Conservation (phyloP, 139 green algal species). For the Micractinium sp. region DNA sequence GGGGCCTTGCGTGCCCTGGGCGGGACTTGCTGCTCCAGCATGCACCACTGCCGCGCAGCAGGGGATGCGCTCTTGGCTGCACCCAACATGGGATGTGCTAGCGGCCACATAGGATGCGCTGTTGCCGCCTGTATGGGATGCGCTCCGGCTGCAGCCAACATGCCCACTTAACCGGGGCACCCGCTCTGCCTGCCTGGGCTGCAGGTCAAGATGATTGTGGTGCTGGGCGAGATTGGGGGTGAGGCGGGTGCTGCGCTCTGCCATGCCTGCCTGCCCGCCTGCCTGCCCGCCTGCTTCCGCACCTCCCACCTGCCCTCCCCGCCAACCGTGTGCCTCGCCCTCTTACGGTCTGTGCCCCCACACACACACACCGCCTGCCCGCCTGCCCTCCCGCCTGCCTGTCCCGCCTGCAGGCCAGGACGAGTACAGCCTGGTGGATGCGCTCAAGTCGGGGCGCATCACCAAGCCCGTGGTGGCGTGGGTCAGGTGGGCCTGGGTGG, state of each 20-base stretch:
- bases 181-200: background rate
- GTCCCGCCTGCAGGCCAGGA: constrained; percentile 58
- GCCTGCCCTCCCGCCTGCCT: too few relatives aligned
- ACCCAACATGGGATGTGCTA: too few relatives aligned
- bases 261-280: background rate
- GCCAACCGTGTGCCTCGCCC: too few relatives aligned
- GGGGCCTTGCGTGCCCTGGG: background rate
- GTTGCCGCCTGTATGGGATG: too few relatives aligned
- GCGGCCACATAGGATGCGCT: too few relatives aligned
- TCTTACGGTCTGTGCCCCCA: too few relatives aligned
- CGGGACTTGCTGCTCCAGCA: background rate
- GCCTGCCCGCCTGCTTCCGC: background rate
- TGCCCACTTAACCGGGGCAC: too few relatives aligned
- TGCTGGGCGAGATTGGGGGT: constrained; percentile 92
- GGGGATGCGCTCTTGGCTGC: background rate
- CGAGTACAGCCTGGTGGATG: constrained; percentile 91
- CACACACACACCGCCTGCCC: too few relatives aligned
- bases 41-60: background rate
- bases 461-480: constrained; percentile 94
- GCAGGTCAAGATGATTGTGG: constrained; percentile 95
- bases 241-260: background rate
- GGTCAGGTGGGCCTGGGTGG: constrained; percentile 55
- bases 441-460: constrained; percentile 73
- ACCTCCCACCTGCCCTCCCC: too few relatives aligned
- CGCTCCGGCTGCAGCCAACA: too few relatives aligned